Base-by-base conservation (phyloP, 2,329 filamentous ascomycete genomes). In the Apiospora saccharicola region DNA sequence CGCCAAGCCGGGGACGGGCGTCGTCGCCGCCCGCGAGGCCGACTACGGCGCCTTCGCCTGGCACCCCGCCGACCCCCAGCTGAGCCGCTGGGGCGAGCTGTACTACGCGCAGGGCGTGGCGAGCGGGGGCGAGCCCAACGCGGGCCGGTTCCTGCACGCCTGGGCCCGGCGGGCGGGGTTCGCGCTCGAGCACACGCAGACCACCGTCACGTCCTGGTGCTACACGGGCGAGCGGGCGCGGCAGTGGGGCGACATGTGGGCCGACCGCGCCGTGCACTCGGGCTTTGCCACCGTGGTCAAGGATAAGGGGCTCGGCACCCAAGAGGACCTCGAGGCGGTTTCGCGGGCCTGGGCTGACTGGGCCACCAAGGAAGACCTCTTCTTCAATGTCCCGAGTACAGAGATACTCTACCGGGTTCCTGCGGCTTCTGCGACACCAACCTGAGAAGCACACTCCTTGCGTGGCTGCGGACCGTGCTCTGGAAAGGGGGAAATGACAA, bases 1-100 rank as follows among this genome's bases (percentile, higher is more conserved):
- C 1, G 80, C 83, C 30, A 89, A 71, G 87, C 75, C 86, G 4
- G 57, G 57, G 5, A 34, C 4, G 2, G 81, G 90, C 5, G 79
- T 91, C 26, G 88, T 79, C n/a, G 78, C 76, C 26, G 77, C 76
- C 3, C 74, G 78, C 30, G 77, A 78, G 68, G 72, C 73, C 24
- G 78, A 78, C 70, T 53, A 73, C 68, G 19, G 70, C 70, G 68
- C 34, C 68, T 70, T 70, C n/a, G 43, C 68, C 16, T 70, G 68
- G 68, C 24, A 41, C 68, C 68, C 68, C 4, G 34, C 47, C 68
- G 10, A 22, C 68, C 19, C 68, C 10, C 47, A 34, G 10, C 46
- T 70, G 19, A 34, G 43, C n/a, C 68, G 68, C 68, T 70, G 68
- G 68, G n/a, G 68, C 46, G 68, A 37, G 26, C 37, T 70, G 34